Base-by-base conservation (phyloP, 2,329 filamentous ascomycete species). In the Rhytidhysteron rufulum region DNA sequence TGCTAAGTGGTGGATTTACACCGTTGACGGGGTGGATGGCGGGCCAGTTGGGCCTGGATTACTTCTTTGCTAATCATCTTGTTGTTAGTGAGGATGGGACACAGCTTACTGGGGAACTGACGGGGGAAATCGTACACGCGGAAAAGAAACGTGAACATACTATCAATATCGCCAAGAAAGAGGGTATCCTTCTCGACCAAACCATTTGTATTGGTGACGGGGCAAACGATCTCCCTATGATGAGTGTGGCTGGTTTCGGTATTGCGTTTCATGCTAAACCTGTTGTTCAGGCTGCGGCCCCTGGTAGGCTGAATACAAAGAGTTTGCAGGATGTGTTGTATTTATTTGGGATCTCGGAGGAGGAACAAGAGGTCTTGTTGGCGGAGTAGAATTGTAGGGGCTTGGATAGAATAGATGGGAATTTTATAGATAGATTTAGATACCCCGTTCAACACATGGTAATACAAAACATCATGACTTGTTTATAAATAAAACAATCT, bases 1-100 rank as follows among this genome's bases (percentile, higher is more conserved):
- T 98, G 4, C 69, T 96, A 22, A 95, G 88, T 24, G 93, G 93
- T 32, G 93, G 93, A 0, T 98, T 98, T 67, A 80, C 87, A 48
- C 90, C 91, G 0, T 70, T 97, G 48, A 94, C 93, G 0, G 77
- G 81, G 42, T 97, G 90, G 88, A 78, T 97, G 25, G 89, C 87
- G 13, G 73, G 73, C 30, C 75, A 88, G 56, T 72, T 98, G 19
- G 88, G 88, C 11, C 79, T 98, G 41, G 87, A 97, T 65, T 83
- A 95, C 58, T 89, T 88, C 0, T 81, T 85, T 61, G 93, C 93
- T 30, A 98, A 98, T 64, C 83, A 91, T 54, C 84, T 91, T 0
- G 77, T 82, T 13, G 73, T 85, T 13, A 80, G 81, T 45, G 70
- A 77, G 5, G 60, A 65, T 20, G 58, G 58, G 4, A 46, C 71